Evolutionary conservation across 345 rosid genomes (phyloP), one percentile per base, ranked within the genome.

Genomic region (Xanthoceras sorbifolium): DNA sequence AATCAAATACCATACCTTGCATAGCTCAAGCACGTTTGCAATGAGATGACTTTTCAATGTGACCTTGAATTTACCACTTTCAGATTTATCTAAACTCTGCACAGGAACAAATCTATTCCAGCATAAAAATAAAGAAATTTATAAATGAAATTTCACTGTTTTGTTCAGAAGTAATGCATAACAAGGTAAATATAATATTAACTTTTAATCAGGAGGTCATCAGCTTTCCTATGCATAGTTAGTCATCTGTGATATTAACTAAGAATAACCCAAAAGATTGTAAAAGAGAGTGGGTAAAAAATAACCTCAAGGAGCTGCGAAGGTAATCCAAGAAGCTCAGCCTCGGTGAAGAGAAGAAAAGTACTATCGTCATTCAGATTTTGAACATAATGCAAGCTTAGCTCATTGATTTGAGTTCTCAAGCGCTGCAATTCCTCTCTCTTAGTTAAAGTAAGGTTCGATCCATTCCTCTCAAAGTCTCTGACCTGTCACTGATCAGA

Each of bases 401-500:
- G 83, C 77, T 90, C 92, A 71, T 90, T 93, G 82, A 92, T 93
- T 84, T 90, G 88, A 77, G 82, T 61, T 77, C 72, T 90, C 90
- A 93, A 72, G 72, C 91, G 90, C 69, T 90, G 89, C 67, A 89
- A 92, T 89, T 93, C 97, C 74, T 87, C 88, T 84, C 90, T 90
- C 85, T 93, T 93, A 44, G 87, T 86, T 75, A 85, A 67, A 73
- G 97, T 88, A 79, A 96, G 99, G 84, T 90, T 87, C 81, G 93
- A 79, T 80, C 98, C 99, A 87, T 87, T 93, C 77, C 86, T 78
- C 90, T 96, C 98, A 40, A 90, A 93, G 75, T 96, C 97, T 87
- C 86, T 90, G 64, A 96, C 89, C 98, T 93, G 98, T 93, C 97
- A 96, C 94, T 89, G 91, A 85, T 85, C 77, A 80, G 80, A 83